These are phyloP conservation scores for Raddia guianensis DNA, from an alignment of 176 grass and related monocot species.

Conservation along the genomic window DNA sequence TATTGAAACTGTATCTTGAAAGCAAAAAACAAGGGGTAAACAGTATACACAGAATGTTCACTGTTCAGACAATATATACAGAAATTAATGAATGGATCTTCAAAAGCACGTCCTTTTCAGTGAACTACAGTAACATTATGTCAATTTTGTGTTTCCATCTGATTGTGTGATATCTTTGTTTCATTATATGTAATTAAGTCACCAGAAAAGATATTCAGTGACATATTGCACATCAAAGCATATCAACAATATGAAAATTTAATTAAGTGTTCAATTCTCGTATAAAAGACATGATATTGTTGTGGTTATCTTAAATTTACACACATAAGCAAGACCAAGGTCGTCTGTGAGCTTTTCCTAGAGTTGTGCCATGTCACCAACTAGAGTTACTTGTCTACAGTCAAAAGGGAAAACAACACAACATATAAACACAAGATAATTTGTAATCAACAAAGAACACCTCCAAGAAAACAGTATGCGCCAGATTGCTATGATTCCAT, in stretches of 20 bases:
- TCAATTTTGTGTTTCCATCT: neutral
- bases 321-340: neutral
- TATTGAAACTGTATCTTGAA: constrained; percentile 6
- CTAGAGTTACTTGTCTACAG: constrained; percentile 4
- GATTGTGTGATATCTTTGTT: constrained; percentile 2
- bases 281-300: neutral
- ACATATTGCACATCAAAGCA: constrained; percentile 10
- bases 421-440: neutral
- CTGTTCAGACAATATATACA: neutral
- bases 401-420: neutral
- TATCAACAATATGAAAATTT: neutral
- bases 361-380: neutral
- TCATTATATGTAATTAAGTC: neutral
- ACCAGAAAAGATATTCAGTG: neutral
- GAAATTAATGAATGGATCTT: neutral
- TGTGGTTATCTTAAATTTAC: neutral
- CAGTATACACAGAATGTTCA: neutral
- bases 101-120: neutral
- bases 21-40: neutral
- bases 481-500: neutral
- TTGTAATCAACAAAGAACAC: neutral
- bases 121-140: constrained; percentile 25
- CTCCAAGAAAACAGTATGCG: constrained; percentile 4
- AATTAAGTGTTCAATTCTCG: neutral
- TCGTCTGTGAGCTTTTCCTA: neutral